These are phyloP conservation scores for Lentinula novae-zelandiae DNA, from an alignment of 1,284 basidiomycete genomes.

Conservation along the genomic window DNA sequence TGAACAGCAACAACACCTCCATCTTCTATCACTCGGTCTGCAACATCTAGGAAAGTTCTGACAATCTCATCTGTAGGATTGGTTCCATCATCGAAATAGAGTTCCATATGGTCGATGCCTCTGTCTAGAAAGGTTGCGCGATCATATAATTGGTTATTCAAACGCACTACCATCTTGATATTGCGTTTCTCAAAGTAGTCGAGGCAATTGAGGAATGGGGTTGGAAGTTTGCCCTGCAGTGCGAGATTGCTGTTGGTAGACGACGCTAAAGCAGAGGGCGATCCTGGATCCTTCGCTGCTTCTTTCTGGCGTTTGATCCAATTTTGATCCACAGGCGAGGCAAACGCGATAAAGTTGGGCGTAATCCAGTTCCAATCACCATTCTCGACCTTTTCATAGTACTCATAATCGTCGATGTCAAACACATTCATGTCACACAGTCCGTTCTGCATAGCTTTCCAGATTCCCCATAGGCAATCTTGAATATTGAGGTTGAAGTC, in stretches of 20 bases:
- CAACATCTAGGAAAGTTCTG: conserved; percentile 82
- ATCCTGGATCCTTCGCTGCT: conserved; percentile 30
- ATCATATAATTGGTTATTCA: conserved; percentile 96
- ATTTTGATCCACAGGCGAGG: conserved; percentile 81
- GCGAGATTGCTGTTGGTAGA: conserved; percentile 45
- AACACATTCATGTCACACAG: conserved; percentile 93
- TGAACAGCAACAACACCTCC: conserved; percentile 87
- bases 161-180: conserved; percentile 89
- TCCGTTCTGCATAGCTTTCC: conserved; percentile 89
- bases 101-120: conserved; percentile 87
- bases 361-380: conserved; percentile 99
- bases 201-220: conserved; percentile 83
- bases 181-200: conserved; percentile 88
- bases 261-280: conserved; percentile 27
- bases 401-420: conserved; percentile 86
- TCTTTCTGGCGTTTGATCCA: conserved; percentile 75
- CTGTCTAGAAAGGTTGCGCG: conserved; percentile 77
- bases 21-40: conserved; percentile 74
- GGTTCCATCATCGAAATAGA: conserved; percentile 99
- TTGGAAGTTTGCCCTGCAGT: conserved; percentile 71
- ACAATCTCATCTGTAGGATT: conserved; percentile 96
- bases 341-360: conserved; percentile 93
- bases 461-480: conserved; percentile 93
- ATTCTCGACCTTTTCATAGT: conserved; percentile 93
- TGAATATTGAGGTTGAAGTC: conserved; percentile 93